Base-by-base conservation (phyloP, 495 filamentous ascomycete species). In the Neurospora sp. region DNA sequence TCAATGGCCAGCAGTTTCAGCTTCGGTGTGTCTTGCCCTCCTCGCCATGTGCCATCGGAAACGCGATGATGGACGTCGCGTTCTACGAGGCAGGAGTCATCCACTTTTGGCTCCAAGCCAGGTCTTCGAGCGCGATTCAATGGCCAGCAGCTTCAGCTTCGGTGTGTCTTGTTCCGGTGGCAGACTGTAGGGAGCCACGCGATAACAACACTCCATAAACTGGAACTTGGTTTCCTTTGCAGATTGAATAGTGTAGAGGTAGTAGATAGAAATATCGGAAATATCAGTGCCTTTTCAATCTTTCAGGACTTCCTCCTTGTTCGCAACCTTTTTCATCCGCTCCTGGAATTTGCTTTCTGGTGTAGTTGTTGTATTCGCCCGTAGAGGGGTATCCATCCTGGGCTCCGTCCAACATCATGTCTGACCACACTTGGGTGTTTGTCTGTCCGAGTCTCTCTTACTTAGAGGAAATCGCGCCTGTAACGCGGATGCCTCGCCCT, bases 1-100 rank as follows among this genome's bases (percentile, higher is more conserved):
- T 59, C 73, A 3, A 69, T 73, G 38, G 71, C 54, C 11, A 75
- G 73, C 41, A 74, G 71, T 10, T 20, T 76, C 8, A 71, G 41
- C 16, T 16, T 71, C 18, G 44, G 44, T 10, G 3, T 54, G n/a
- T 35, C 48, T 39, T 23, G 11, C 31, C 31, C 31, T 35, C 31
- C 31, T 35, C 31, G 31, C 31, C 31, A 35, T 35, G 31, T 35
- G 31, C 31, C 31, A 35, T 35, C 31, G 31, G 31, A 35, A 35
- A 35, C 31, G 31, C 31, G 31, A 35, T 35, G 31, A 35, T 35
- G 31, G 31, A 35, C 31, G 31, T 35, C 31, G 31, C 31, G 31
- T 35, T 35, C 31, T 35, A 35, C 31, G 31, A 35, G 31, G 31
- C 31, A 35, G 31, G 31, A 35, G 31, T 35, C 31, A 35, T 35